phyloP scores from a whole-genome alignment of 208 protist genomes.

The Kentomonas sorsogonicus region DNA sequence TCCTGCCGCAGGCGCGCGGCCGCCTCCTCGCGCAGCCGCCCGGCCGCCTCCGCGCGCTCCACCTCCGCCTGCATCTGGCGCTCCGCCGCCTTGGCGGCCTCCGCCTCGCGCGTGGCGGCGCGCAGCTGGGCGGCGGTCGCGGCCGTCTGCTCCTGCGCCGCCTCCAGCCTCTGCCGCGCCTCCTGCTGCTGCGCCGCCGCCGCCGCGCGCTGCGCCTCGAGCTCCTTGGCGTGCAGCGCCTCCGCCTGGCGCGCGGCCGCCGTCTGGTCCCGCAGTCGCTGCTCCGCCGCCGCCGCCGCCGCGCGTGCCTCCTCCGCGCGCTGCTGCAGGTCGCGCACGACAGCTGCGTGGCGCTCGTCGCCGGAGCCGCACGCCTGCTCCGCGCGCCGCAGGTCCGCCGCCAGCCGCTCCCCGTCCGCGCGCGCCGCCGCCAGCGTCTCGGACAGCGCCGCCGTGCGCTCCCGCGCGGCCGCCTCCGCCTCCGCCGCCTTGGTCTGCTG shows the following conservation, averaged over 20 bases:
- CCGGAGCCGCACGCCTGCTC: no score
- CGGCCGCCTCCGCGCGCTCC: constrained; percentile 7
- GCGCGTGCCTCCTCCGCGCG: constrained; percentile 16
- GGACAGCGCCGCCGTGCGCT: constrained; percentile 23
- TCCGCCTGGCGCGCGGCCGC: constrained; percentile 17
- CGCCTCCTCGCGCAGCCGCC: constrained; percentile 14
- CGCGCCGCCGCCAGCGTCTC: constrained; percentile 11
- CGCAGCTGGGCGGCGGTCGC: constrained; percentile 21
- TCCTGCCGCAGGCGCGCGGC: constrained; percentile 16
- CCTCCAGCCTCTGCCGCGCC: no score
- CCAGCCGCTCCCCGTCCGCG: constrained; percentile 9
- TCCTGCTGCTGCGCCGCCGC: no score
- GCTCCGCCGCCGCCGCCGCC: constrained; percentile 15
- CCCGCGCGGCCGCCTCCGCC: constrained; percentile 17
- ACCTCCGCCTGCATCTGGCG: constrained; percentile 28
- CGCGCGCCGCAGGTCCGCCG: constrained; percentile 21
- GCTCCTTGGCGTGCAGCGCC: constrained; percentile 25
- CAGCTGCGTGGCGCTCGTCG: no score
- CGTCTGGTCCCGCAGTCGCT: constrained; percentile 19
- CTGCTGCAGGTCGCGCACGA: no score
- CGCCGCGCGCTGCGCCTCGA: constrained; percentile 16
- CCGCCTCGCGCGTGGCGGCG: constrained; percentile 33
- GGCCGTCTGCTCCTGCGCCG: constrained; percentile 18
- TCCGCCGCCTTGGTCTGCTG: constrained; percentile 19
- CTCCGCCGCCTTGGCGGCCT: constrained; percentile 24